These are phyloP conservation scores for Xylariaceae sp. DNA, from an alignment of 2,329 filamentous ascomycete species.

Conservation along the genomic window DNA sequence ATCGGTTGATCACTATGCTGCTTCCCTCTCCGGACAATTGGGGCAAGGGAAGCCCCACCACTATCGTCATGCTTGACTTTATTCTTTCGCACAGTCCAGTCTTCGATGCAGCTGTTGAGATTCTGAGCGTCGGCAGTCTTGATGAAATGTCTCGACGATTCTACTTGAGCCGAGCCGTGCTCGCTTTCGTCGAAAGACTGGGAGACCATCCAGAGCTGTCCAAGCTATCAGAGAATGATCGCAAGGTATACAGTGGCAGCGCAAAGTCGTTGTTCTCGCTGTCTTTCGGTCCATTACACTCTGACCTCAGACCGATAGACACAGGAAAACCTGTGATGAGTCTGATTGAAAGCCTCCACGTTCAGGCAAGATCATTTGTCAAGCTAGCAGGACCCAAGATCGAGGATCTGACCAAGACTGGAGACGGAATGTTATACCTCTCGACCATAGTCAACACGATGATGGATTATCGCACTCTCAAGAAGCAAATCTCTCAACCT, in stretches of 20 bases:
- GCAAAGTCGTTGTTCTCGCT: constrained; percentile 34
- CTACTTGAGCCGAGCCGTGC: constrained; percentile 34
- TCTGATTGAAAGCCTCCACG: constrained; percentile 27
- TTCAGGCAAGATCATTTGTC: constrained; percentile 31
- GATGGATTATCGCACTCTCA: constrained; percentile 21
- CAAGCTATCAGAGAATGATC: constrained; percentile 30
- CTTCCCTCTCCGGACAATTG: constrained; percentile 8
- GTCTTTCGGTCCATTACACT: constrained; percentile 23
- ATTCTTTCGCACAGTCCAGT: constrained; percentile 23
- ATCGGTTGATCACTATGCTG: constrained; percentile 16
- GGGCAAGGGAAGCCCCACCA: not conserved
- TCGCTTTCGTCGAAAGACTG: constrained; percentile 38
- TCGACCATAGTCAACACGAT: constrained; percentile 31
- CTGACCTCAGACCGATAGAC: constrained; percentile 16
- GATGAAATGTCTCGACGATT: constrained; percentile 25
- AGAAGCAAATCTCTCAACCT: constrained; percentile 4
- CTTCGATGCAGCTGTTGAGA: constrained; percentile 11
- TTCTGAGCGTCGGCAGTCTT: constrained; percentile 18
- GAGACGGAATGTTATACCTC: constrained; percentile 30
- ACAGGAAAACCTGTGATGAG: constrained; percentile 24
- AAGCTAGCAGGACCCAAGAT: constrained; percentile 20
- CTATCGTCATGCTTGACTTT: constrained; percentile 5
- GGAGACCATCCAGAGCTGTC: constrained; percentile 29
- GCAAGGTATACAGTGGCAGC: constrained; percentile 29
- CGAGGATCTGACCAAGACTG: constrained; percentile 10